Conservation (phyloP, 2,329 filamentous ascomycete species). For the Monosporascus ibericus region DNA sequence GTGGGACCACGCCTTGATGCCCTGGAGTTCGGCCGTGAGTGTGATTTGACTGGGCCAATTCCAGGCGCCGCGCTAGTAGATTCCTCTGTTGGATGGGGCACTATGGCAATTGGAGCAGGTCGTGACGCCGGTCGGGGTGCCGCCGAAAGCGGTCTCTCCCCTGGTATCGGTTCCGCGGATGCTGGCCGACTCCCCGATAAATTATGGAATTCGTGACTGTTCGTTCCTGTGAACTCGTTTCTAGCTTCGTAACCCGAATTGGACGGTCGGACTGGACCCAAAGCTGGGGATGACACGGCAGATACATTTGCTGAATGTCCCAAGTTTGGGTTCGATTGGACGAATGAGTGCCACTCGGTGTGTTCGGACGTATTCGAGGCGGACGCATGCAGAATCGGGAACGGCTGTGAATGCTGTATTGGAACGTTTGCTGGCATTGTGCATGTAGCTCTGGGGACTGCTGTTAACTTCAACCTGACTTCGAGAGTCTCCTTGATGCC, state of each 20-base stretch:
- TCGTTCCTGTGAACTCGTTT: constrained; percentile 9
- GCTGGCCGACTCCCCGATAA: constrained; percentile 18
- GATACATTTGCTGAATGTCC: constrained; percentile 32
- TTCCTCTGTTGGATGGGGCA: constrained; percentile 10
- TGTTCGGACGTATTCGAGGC: constrained; percentile 52
- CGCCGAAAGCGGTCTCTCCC: constrained; percentile 8
- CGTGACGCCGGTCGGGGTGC: constrained; percentile 7
- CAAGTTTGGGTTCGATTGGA: constrained; percentile 61
- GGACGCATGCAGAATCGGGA: constrained; percentile 12
- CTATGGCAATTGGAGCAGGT: constrained; percentile 7
- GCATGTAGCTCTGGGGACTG: constrained; percentile 54
- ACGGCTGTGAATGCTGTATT: constrained; percentile 10
- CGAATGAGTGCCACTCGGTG: constrained; percentile 71
- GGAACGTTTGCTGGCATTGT: constrained; percentile 15
- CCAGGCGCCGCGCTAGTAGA: constrained; percentile 13
- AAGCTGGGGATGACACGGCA: constrained; percentile 23
- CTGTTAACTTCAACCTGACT: constrained; percentile 82
- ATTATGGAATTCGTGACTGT: constrained; percentile 12
- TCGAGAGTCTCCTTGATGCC: constrained; percentile 84
- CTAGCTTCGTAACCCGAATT: constrained; percentile 18
- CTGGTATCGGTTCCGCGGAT: constrained; percentile 18
- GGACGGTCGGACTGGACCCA: constrained; percentile 24
- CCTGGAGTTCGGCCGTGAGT: constrained; percentile 55
- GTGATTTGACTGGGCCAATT: constrained; percentile 30
- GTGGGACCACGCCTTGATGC: constrained; percentile 48